These are phyloP conservation scores for Colletotrichum karsti DNA, from an alignment of 2,329 filamentous ascomycete species.

Conservation along the genomic window DNA sequence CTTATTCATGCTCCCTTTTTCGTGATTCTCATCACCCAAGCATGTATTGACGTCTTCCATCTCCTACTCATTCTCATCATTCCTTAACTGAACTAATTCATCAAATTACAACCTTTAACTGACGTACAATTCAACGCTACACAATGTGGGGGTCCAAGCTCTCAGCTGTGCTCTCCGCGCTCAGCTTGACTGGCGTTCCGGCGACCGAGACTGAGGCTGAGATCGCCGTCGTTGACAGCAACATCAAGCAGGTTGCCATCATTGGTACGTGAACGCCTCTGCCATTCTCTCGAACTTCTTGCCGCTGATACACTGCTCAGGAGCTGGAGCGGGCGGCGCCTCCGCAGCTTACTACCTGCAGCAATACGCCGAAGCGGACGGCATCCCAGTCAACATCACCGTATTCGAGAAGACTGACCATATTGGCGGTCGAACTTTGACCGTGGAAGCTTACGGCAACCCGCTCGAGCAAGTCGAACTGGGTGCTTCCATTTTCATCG, in stretches of 20 bases:
- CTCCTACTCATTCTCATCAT: neutral
- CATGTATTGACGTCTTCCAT: neutral
- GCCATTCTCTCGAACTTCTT: neutral
- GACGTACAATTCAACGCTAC: neutral
- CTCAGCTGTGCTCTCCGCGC: conserved; percentile 30
- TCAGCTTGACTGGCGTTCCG: conserved; percentile 28
- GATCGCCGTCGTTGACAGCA: neutral
- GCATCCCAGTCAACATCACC: conserved; percentile 77
- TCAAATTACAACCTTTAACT: neutral
- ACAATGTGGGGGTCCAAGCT: conserved; percentile 30
- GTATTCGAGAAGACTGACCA: conserved; percentile 83
- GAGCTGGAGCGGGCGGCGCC: conserved; percentile 88
- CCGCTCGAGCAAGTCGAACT: conserved; percentile 78
- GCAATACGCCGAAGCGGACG: conserved; percentile 71
- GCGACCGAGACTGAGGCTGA: conserved; percentile 22
- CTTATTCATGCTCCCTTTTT: conserved; percentile 8
- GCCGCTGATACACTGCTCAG: conserved; percentile 51
- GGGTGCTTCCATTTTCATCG: conserved; percentile 91
- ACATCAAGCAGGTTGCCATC: conserved; percentile 36
- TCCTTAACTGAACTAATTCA: neutral
- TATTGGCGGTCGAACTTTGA: conserved; percentile 88
- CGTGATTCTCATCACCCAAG: neutral
- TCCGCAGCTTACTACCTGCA: conserved; percentile 86
- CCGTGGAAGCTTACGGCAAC: conserved; percentile 79
- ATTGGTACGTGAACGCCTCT: conserved; percentile 33